A percentile compares a stretch with the other conserved stretches of the same genome.
These are phyloP conservation scores for Globisporangium recalcitrans DNA, from an alignment of 352 stramenopile genomes.

Conservation along the genomic window DNA sequence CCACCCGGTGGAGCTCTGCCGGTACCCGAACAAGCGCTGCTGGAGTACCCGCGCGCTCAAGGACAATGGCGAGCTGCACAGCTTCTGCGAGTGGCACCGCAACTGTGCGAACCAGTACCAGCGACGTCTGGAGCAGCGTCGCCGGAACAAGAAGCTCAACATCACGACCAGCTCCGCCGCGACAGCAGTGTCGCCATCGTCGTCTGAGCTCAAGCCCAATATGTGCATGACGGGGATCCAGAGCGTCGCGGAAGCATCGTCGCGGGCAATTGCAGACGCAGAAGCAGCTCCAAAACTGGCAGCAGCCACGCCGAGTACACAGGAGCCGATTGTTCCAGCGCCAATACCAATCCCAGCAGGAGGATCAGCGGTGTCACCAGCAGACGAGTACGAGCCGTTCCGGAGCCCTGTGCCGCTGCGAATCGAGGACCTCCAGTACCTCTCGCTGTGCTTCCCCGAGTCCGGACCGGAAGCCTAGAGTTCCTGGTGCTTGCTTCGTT, in stretches of 20 bases:
- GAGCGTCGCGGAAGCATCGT: not conserved
- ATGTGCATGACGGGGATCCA: slow-evolving; percentile 12
- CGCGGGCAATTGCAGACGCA: not conserved
- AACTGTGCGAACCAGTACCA: slow-evolving; percentile 71
- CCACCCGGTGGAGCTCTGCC: slow-evolving; percentile 28
- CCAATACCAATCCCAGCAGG: not conserved
- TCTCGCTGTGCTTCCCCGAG: slow-evolving; percentile 14
- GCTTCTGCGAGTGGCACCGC: slow-evolving; percentile 69
- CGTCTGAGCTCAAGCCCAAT: not conserved
- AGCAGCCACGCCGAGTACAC: not conserved
- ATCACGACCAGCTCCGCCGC: slow-evolving; percentile 7
- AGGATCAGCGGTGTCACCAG: not conserved
- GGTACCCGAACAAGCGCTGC: slow-evolving; percentile 70
- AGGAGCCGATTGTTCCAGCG: not conserved
- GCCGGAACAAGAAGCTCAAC: slow-evolving; percentile 26
- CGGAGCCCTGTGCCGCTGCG: slow-evolving; percentile 31
- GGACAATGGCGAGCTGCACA: slow-evolving; percentile 66
- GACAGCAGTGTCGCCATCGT: slow-evolving; percentile 8
- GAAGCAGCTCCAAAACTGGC: too few species aligned
- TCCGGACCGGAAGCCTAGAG: not conserved
- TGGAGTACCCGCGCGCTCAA: slow-evolving; percentile 61
- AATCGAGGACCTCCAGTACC: slow-evolving; percentile 31
- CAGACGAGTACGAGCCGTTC: slow-evolving; percentile 33
- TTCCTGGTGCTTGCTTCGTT: not conserved
- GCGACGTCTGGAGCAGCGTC: slow-evolving; percentile 55